Evolutionary conservation across 768 basidiomycete genomes (phyloP), one percentile per base, ranked within the genome.

Genomic region (Russula compacta): DNA sequence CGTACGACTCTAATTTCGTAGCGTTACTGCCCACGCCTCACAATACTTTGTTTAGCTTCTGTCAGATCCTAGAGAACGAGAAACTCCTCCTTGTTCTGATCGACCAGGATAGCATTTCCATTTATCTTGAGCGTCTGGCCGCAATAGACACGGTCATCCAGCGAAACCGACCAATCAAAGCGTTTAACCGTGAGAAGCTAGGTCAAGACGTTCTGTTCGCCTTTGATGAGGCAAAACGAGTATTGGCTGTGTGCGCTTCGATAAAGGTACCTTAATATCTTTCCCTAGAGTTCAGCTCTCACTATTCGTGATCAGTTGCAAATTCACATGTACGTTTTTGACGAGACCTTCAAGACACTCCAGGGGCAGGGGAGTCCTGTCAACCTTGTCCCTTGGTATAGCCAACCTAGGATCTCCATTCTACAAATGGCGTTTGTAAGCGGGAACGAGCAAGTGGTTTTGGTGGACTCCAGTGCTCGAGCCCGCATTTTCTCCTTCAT

Each of bases 401-500:
- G 66, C 10, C 60, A 56, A 38, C 58, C 66, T 0, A 64, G 60
- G 3, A 14, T 63, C 1, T 54, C 57, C 4, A 73, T 83, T 24
- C 60, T 53, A 1, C 71, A 71, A 15, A 70, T 76, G 1, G 73
- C 76, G 36, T 83, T 83, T 60, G 72, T 82, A 0, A 69, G 70
- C 39, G 80, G 81, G 4, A 76, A 67, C 32, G 83, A 85, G 62
- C 83, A 85, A 52, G 50, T 85, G 3, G 64, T 81, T 0, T 65
- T 85, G 0, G 70, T 84, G 3, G 83, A 85, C 59, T 73, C 74
- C 0, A 65, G 58, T 4, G 69, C 70, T 2, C 72, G 73, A 9
- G 79, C 73, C 1, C 71, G 83, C 15, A 73, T 85, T n/a, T 84
- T 77, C 61, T 84, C 83, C 0, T 64, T 83, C 49, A 69, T 79